Evolutionary conservation across 148 eudicot species (phyloP).

Genomic region (Vaccinium vitisidaea): DNA sequence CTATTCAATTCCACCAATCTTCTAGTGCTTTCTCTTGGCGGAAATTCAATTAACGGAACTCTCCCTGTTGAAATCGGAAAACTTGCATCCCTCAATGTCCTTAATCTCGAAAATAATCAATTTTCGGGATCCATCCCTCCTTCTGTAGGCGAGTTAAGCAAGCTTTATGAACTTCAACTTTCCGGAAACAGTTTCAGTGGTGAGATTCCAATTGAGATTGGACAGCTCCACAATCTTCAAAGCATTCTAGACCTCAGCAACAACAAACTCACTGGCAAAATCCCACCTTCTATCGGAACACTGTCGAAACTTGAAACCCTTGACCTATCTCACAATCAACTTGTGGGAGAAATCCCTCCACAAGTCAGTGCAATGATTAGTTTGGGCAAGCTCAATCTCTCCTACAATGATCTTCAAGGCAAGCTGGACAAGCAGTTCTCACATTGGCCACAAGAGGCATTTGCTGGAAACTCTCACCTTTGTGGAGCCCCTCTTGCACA

Average conservation of each 20-base stretch:
- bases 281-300: constrained; percentile 62
- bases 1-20: constrained; percentile 76
- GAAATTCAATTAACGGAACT: constrained; percentile 60
- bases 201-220: constrained; percentile 67
- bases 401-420: constrained; percentile 77
- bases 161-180: constrained; percentile 71
- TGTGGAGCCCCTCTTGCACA: constrained; percentile 73
- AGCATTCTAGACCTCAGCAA: constrained; percentile 71
- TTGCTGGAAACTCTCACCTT: constrained; percentile 61
- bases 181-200: constrained; percentile 69
- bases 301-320: constrained; percentile 75
- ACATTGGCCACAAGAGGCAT: constrained; percentile 67
- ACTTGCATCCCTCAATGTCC: constrained; percentile 73
- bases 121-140: constrained; percentile 72
- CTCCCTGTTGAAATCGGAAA: constrained; percentile 62
- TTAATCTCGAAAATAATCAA: constrained; percentile 57
- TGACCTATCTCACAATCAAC: constrained; percentile 79
- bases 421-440: constrained; percentile 57
- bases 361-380: constrained; percentile 77
- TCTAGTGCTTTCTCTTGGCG: constrained; percentile 63
- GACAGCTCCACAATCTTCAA: constrained; percentile 74
- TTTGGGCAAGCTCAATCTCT: constrained; percentile 70
- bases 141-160: constrained; percentile 61
- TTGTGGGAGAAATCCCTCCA: constrained; percentile 65
- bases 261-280: constrained; percentile 69